phyloP scores from a whole-genome alignment of 2,329 filamentous ascomycete species.

The Verticillium dahliae region DNA sequence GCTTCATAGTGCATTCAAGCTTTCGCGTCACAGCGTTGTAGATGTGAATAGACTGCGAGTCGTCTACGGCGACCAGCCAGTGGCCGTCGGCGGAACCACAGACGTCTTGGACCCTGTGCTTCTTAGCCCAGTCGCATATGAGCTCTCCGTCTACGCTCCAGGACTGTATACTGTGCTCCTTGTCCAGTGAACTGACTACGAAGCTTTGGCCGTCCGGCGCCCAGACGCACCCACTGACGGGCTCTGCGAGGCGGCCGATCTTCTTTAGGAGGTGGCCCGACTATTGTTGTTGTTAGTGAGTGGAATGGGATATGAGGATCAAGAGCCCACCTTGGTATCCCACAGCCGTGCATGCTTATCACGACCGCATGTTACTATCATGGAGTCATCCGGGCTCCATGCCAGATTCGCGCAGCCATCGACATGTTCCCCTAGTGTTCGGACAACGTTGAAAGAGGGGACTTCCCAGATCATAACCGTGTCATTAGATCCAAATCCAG shows the following conservation, averaged over 20 bases:
- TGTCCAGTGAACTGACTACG: constrained; percentile 71
- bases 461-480: constrained; percentile 80
- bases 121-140: constrained; percentile 59
- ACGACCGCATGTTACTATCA: constrained; percentile 76
- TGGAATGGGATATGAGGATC: constrained; percentile 19
- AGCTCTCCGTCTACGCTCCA: constrained; percentile 61
- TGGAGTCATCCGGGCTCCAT: constrained; percentile 88
- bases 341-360: constrained; percentile 71
- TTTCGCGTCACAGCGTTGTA: constrained; percentile 74
- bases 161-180: constrained; percentile 57
- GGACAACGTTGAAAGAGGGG: constrained; percentile 57
- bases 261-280: constrained; percentile 57
- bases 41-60: constrained; percentile 64
- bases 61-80: constrained; percentile 73
- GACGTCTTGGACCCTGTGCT: constrained; percentile 75
- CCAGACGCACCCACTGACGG: constrained; percentile 89
- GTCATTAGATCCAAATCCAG: constrained; percentile 72
- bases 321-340: constrained; percentile 60
- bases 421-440: constrained; percentile 59
- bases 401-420: constrained; percentile 70
- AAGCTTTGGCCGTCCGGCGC: constrained; percentile 70
- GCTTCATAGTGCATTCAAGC: constrained; percentile 66
- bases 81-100: constrained; percentile 76
- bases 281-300: constrained; percentile 28
- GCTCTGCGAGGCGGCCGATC: constrained; percentile 69